These are phyloP conservation scores for Penicillium macrosclerotiorum DNA, from an alignment of 495 filamentous ascomycete species.

Conservation along the genomic window DNA sequence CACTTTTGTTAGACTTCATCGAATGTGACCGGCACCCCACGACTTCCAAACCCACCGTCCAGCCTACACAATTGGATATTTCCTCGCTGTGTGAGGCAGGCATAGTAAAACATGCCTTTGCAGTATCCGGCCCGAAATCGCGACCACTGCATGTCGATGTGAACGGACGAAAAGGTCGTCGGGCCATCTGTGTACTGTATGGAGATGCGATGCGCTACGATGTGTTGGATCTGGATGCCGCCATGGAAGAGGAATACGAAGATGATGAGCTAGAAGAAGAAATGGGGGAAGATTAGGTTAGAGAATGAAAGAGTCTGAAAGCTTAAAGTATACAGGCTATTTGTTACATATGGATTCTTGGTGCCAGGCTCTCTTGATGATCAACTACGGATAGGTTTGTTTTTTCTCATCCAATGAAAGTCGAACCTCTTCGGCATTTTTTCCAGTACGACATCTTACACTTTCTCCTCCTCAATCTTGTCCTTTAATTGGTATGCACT, in stretches of 20 bases:
- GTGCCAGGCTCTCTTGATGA: too few relatives aligned
- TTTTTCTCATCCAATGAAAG: too few relatives aligned
- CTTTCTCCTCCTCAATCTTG: too few relatives aligned
- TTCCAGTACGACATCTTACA: too few relatives aligned
- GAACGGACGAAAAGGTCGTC: conserved; percentile 52
- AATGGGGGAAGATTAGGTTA: conserved; percentile 4
- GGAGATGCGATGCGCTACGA: conserved; percentile 55
- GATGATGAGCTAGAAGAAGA: conserved; percentile 25
- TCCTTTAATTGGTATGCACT: too few relatives aligned
- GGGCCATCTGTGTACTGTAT: conserved; percentile 56
- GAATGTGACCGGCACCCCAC: conserved; percentile 9
- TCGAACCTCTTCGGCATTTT: too few relatives aligned
- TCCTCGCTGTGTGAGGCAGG: conserved; percentile 9
- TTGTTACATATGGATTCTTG: too few relatives aligned
- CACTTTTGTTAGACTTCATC: conserved; percentile 17
- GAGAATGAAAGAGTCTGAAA: not conserved
- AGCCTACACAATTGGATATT: conserved; percentile 24
- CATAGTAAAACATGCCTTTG: conserved; percentile 35
- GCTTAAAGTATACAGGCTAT: too few relatives aligned
- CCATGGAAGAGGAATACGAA: conserved; percentile 31
- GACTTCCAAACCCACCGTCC: conserved; percentile 13
- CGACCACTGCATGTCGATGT: conserved; percentile 48
- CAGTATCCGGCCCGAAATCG: conserved; percentile 35
- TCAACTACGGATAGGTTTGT: too few relatives aligned
- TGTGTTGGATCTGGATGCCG: conserved; percentile 55